phyloP scores from a whole-genome alignment of 495 filamentous ascomycete genomes.

The Neurospora sp. region DNA sequence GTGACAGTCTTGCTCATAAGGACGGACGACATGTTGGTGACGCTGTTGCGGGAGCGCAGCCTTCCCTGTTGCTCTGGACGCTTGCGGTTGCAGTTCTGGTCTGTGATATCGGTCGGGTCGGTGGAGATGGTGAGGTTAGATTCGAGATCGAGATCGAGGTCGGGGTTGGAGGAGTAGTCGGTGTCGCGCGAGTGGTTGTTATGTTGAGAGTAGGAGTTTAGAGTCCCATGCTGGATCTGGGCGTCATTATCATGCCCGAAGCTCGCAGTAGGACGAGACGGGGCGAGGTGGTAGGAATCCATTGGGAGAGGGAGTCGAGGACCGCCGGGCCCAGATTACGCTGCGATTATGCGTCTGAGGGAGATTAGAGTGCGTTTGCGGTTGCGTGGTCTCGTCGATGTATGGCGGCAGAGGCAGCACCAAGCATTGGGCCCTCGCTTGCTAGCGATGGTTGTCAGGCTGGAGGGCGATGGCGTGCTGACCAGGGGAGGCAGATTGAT shows the following conservation, averaged over 20 bases:
- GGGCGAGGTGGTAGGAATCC: slow-evolving; percentile 12
- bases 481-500: slow-evolving; percentile 8
- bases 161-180: neutral
- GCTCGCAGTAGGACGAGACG: slow-evolving; percentile 10
- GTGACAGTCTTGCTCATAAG: slow-evolving; percentile 51
- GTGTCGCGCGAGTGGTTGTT: neutral
- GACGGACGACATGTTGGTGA: slow-evolving; percentile 36
- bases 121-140: no score
- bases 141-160: no score
- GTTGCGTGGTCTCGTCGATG: slow-evolving; percentile 20
- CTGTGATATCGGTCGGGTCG: slow-evolving; percentile 1
- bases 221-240: slow-evolving; percentile 13
- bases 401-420: slow-evolving; percentile 12
- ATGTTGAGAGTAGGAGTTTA: slow-evolving; percentile 3
- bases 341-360: neutral
- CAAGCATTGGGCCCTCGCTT: slow-evolving; percentile 22
- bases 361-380: neutral
- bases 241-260: slow-evolving; percentile 20
- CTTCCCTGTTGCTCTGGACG: slow-evolving; percentile 32
- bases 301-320: slow-evolving; percentile 11
- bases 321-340: slow-evolving; percentile 5
- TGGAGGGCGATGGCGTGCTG: slow-evolving; percentile 25
- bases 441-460: slow-evolving; percentile 12
- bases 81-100: slow-evolving; percentile 30
- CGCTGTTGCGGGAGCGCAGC: slow-evolving; percentile 19